phyloP scores from a whole-genome alignment of 1,284 basidiomycete genomes.

The Ustilago trichophora region DNA sequence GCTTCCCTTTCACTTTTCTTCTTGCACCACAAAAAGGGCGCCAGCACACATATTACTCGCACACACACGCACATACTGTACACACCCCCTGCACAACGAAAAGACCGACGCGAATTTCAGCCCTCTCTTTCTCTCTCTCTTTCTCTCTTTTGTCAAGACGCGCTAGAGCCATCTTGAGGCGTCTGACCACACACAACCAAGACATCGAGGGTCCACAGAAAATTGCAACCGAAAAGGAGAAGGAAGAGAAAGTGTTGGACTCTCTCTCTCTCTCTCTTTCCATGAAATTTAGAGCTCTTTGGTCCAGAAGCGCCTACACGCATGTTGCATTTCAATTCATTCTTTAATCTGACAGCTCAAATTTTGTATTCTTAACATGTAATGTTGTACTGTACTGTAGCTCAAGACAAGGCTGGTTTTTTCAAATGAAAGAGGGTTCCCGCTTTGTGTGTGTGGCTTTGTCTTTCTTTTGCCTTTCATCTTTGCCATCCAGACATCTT shows the following conservation, averaged over 20 bases:
- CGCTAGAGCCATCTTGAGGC: constrained; percentile 1
- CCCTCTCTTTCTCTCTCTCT: neutral
- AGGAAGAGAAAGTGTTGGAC: constrained; percentile 35
- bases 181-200: no score
- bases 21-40: neutral
- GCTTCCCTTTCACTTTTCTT: neutral
- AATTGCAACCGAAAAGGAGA: no score
- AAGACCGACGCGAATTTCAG: neutral
- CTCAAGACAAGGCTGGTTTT: no score
- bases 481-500: no score
- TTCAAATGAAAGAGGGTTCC: no score
- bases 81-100: neutral
- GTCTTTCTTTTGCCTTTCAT: no score
- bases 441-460: no score
- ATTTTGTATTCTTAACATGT: neutral
- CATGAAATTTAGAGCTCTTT: constrained; percentile 6
- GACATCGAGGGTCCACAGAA: constrained; percentile 3
- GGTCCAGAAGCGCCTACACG: neutral
- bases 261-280: no score
- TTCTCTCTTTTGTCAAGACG: no score
- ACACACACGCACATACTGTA: neutral
- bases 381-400: no score
- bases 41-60: no score
- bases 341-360: neutral
- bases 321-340: constrained; percentile 3